A percentile compares a stretch with the other conserved stretches of the same genome.
phyloP scores from a whole-genome alignment of 2,329 filamentous ascomycete species.

The Rutstroemia sp. region DNA sequence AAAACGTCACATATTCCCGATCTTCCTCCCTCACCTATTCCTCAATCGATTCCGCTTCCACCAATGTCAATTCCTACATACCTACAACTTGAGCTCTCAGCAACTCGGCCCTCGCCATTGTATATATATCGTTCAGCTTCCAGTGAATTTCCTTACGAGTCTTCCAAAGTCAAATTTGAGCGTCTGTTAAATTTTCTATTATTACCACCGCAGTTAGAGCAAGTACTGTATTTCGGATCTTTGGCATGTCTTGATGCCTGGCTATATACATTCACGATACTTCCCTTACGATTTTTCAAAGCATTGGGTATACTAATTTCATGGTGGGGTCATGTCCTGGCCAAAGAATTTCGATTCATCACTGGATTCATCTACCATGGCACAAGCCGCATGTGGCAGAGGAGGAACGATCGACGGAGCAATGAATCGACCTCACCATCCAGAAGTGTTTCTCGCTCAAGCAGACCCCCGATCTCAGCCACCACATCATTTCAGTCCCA shows the following conservation, averaged over 20 bases:
- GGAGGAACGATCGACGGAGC: conserved; percentile 39
- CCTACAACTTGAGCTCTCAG: conserved; percentile 56
- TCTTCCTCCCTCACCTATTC: conserved; percentile 32
- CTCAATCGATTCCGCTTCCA: conserved; percentile 51
- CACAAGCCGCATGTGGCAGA: conserved; percentile 68
- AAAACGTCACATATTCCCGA: conserved; percentile 12
- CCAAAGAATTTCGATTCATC: conserved; percentile 65
- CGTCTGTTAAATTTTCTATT: conserved; percentile 82
- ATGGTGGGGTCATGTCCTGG: conserved; percentile 70
- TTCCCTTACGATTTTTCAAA: conserved; percentile 80
- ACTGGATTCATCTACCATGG: conserved; percentile 73
- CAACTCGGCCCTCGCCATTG: conserved; percentile 54
- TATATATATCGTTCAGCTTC: conserved; percentile 55
- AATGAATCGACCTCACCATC: conserved; percentile 21
- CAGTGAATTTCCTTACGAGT: conserved; percentile 72
- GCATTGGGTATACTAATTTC: conserved; percentile 67
- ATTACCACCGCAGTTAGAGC: conserved; percentile 74
- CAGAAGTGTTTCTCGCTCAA: conserved; percentile 23
- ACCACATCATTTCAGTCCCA: conserved; percentile 22
- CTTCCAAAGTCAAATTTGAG: conserved; percentile 85
- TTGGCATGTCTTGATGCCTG: conserved; percentile 91
- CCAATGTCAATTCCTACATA: conserved; percentile 61
- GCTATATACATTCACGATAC: conserved; percentile 93
- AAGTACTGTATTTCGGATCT: conserved; percentile 78
- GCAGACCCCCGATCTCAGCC: conserved; percentile 20